Evolutionary conservation across 768 basidiomycete genomes (phyloP).

Genomic region (Tylopilus plumbeoviolaceoides): DNA sequence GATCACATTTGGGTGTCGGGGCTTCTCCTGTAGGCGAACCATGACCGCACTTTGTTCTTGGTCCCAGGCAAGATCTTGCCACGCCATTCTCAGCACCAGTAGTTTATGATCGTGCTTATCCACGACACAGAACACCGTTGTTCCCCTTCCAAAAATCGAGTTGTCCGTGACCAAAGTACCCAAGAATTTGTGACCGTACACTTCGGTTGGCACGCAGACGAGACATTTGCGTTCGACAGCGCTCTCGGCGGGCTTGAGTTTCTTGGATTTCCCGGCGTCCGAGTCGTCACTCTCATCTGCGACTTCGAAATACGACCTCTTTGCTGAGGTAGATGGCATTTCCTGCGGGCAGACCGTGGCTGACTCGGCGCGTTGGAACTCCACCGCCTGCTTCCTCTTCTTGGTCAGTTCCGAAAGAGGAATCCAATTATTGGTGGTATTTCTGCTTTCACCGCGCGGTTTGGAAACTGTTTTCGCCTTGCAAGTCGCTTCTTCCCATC

Average conservation of each 20-base stretch:
- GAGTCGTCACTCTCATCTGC: not conserved
- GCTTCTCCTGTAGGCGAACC: not conserved
- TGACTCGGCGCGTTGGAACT: not conserved
- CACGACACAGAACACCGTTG: not conserved
- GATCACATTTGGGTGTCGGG: too few species aligned
- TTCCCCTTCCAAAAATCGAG: not conserved
- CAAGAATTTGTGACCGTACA: not conserved
- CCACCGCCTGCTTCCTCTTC: too few species aligned
- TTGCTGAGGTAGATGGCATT: not conserved
- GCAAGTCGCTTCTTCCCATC: not conserved
- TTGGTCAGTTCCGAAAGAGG: not conserved
- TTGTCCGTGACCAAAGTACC: not conserved
- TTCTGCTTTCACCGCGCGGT: too few species aligned
- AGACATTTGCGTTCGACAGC: not conserved
- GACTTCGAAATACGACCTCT: not conserved
- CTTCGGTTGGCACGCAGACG: not conserved
- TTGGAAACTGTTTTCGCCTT: not conserved
- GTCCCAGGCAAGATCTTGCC: not conserved
- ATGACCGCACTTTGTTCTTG: not conserved
- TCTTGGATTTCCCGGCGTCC: not conserved
- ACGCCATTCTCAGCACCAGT: not conserved
- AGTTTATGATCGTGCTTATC: not conserved
- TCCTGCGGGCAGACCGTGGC: not conserved
- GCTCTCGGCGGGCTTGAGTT: not conserved
- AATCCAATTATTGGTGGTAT: too few species aligned